Evolutionary conservation across 163 green algal species (phyloP), one percentile per base, ranked within the genome.

Genomic region (Trebouxia gelatinosa): DNA sequence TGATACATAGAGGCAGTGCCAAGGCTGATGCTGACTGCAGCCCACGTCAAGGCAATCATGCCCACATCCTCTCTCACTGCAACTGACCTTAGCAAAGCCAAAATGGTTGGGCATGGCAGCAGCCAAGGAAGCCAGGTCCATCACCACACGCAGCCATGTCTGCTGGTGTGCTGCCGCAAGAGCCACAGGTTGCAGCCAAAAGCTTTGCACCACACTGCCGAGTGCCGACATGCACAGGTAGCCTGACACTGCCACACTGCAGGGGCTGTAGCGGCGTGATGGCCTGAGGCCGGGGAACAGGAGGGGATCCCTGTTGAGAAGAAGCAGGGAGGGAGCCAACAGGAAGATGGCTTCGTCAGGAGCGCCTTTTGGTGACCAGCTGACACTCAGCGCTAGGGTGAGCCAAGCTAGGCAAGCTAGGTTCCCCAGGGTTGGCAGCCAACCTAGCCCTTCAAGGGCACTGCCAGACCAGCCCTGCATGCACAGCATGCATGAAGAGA

Each of bases 261-360:
- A 72, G 19, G 79, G 79, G 19, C 57, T 54, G 39, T 83, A 83
- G 1, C 79, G 79, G 46, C 50, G 46, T n/a, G 61, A 58, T 7
- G 74, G 26, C 23, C 43, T 72, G 32, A 83, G 79, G 29, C 79
- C 79, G 16, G 71, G 40, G 37, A 80, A 38, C 34, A 83, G 46
- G 28, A 83, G 50, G n/a, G 71, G 79, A 38, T 83, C 78, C 43
- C 77, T 75, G 39, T 50, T 78, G 19, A 98, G 90, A 65, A 98
- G 88, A 70, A 98, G 87, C 83, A 98, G 91, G 31, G 97, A 78
- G 16, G 94, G 94, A n/a, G 87, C 88, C 50, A 97, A 77, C 72
- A 93, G 83, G 76, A 97, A 89, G 68, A 95, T 85, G 29, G 83
- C 82, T 48, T 86, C 81, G 31, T 91, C 84, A 11, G 79, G 78